Percentiles rank a stretch among this genome's conserved stretches.
Evolutionary conservation across 2,329 filamentous ascomycete species (phyloP).

Genomic region (Sarocladium oryzae): DNA sequence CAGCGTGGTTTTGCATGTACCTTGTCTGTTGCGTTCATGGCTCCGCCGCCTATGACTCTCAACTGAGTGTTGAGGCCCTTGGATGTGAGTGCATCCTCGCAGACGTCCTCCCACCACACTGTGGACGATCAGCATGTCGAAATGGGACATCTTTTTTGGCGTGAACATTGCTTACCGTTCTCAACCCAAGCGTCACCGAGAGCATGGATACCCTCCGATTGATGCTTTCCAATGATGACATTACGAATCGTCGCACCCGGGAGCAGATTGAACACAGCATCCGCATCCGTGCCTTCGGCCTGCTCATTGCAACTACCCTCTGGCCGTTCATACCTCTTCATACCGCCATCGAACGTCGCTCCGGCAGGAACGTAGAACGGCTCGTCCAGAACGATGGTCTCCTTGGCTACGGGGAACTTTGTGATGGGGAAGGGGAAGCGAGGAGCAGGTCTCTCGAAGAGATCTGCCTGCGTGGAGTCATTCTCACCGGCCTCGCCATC

Average conservation of each 20-base stretch:
- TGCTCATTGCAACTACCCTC: conserved; percentile 37
- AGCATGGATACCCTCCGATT: conserved; percentile 26
- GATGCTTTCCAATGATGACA: conserved; percentile 32
- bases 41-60: conserved; percentile 22
- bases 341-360: conserved; percentile 26
- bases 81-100: conserved; percentile 21
- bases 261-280: conserved; percentile 32
- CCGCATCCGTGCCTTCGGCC: conserved; percentile 33
- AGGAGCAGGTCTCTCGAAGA: conserved; percentile 20
- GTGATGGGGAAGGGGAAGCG: conserved; percentile 23
- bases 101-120: conserved; percentile 26
- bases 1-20: too few relatives aligned
- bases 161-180: conserved; percentile 21
- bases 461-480: conserved; percentile 20
- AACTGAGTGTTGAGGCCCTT: conserved; percentile 23
- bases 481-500: conserved; percentile 17
- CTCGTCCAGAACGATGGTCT: conserved; percentile 20
- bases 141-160: too few relatives aligned
- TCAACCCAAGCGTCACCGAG: conserved; percentile 24
- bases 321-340: conserved; percentile 31
- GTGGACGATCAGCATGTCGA: neutral
- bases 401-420: conserved; percentile 22
- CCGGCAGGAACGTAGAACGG: conserved; percentile 26
- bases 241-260: conserved; percentile 30
- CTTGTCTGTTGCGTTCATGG: conserved; percentile 23